Conservation (phyloP, 2,329 filamentous ascomycete species). For the Elsinoe necatrix region DNA sequence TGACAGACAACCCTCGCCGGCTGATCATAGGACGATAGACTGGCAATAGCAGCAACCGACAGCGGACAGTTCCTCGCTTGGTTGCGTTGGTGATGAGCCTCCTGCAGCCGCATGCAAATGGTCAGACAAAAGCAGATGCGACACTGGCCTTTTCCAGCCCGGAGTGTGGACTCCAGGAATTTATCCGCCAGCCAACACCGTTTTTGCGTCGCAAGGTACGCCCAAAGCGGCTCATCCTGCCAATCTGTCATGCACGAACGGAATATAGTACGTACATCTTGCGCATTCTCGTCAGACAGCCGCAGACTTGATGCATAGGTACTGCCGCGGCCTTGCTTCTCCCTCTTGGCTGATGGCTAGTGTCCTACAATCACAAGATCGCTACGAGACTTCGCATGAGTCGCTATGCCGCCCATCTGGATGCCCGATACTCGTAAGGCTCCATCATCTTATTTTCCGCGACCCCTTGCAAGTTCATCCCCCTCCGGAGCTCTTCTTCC, state of each 20-base stretch:
- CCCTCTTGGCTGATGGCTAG: too few species aligned
- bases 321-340: too few species aligned
- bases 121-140: background rate
- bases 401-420: too few species aligned
- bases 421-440: too few species aligned
- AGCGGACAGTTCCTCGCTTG: background rate
- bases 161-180: background rate
- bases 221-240: background rate
- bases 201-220: background rate
- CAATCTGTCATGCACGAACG: background rate
- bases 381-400: too few species aligned
- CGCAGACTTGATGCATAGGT: too few species aligned
- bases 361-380: too few species aligned
- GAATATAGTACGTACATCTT: too few species aligned
- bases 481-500: slow-evolving; percentile 2
- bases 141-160: background rate
- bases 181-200: slow-evolving; percentile 3
- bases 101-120: background rate
- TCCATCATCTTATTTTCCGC: background rate
- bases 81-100: background rate
- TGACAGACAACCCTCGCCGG: background rate
- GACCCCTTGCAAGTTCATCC: background rate
- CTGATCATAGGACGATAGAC: slow-evolving; percentile 5
- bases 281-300: too few species aligned
- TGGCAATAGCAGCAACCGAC: slow-evolving; percentile 2